Conservation (phyloP, 2,329 filamentous ascomycete species). For the Alternaria triticina region DNA sequence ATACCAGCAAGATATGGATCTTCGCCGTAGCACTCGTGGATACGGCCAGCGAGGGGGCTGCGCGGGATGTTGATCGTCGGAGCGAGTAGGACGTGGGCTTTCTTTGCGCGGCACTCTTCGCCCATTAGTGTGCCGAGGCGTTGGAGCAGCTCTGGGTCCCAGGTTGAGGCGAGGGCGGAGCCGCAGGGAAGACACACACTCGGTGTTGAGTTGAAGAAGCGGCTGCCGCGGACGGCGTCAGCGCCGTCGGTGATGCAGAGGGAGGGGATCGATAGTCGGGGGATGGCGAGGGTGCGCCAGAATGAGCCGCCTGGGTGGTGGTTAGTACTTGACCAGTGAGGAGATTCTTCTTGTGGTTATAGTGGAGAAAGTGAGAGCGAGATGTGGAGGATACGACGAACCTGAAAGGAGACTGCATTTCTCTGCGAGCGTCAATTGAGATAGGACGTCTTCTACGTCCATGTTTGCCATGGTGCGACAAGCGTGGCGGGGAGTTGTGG, state of each 20-base stretch:
- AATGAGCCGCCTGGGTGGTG: slow-evolving; percentile 43
- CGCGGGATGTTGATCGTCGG: slow-evolving; percentile 39
- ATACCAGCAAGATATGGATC: slow-evolving; percentile 14
- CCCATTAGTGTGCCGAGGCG: slow-evolving; percentile 13
- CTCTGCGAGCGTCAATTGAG: no score
- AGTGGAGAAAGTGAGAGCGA: no score
- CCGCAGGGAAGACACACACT: background rate
- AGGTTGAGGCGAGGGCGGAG: background rate
- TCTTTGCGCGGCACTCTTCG: slow-evolving; percentile 27
- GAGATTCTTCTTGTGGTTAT: no score
- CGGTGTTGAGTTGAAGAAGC: slow-evolving; percentile 53
- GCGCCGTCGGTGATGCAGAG: slow-evolving; percentile 62
- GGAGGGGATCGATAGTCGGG: slow-evolving; percentile 52
- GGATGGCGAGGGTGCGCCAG: slow-evolving; percentile 67
- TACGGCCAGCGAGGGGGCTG: slow-evolving; percentile 17
- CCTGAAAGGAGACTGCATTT: no score
- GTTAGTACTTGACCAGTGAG: no score
- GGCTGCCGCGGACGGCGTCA: slow-evolving; percentile 66
- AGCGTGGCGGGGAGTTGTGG: no score
- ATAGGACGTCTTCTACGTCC: no score
- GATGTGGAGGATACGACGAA: no score
- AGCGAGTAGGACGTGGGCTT: slow-evolving; percentile 12
- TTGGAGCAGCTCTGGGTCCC: background rate
- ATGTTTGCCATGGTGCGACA: no score
- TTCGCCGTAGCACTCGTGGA: slow-evolving; percentile 19